Evolutionary conservation across 306 rosid species (phyloP).

Genomic region (Fragaria vesca): DNA sequence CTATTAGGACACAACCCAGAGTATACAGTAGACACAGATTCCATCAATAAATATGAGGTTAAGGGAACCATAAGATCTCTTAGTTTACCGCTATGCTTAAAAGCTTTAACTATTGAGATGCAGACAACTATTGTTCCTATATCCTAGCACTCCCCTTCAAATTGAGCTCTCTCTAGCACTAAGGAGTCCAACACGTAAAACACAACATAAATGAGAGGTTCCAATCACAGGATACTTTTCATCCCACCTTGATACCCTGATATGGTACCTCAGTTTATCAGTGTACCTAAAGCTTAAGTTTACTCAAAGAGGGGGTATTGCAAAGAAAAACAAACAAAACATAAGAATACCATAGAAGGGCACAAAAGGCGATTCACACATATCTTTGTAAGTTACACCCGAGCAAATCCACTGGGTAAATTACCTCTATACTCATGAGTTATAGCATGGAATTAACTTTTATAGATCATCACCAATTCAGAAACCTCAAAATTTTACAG

Average conservation of each 20-base stretch:
- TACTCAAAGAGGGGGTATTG: not conserved
- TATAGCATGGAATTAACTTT: not conserved
- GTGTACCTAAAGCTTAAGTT: not conserved
- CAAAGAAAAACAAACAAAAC: not conserved
- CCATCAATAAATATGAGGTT: constrained; percentile 25
- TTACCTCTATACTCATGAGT: not conserved
- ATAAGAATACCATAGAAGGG: not conserved
- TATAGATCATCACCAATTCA: not conserved
- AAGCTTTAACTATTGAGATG: not conserved
- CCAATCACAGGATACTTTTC: not conserved
- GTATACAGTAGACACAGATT: constrained; percentile 16
- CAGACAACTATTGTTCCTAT: not conserved
- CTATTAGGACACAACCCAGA: constrained; percentile 13
- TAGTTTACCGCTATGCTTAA: not conserved
- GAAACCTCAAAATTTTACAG: not conserved
- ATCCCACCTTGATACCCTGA: not conserved
- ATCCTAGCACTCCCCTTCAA: not conserved
- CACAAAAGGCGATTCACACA: not conserved
- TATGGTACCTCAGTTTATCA: constrained; percentile 2
- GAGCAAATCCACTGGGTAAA: not conserved
- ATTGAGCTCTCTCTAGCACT: constrained; percentile 4
- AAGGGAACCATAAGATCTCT: constrained; percentile 9
- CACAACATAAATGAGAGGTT: constrained; percentile 14
- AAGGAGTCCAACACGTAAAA: not conserved
- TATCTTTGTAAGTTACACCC: not conserved